Evolutionary conservation across 805 yeast species (phyloP).

Genomic region (Saccharomycopsis sp.): DNA sequence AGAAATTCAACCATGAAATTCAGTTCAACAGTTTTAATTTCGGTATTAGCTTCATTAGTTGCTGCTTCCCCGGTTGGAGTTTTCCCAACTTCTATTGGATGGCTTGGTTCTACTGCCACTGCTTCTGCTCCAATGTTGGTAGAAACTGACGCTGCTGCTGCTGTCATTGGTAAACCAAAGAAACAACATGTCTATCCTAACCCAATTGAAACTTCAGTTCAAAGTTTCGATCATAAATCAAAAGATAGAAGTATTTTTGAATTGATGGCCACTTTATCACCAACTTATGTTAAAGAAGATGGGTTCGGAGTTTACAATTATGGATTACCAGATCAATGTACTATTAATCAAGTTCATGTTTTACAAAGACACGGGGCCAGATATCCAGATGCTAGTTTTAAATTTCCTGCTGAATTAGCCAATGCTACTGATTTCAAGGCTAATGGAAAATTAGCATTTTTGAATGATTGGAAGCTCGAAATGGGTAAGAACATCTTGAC

Average conservation of each 20-base stretch:
- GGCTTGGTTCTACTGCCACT: constrained; percentile 14
- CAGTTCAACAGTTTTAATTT: no score
- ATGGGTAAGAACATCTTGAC: constrained; percentile 17
- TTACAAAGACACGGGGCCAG: constrained; percentile 75
- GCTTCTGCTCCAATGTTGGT: constrained; percentile 16
- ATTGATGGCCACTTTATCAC: constrained; percentile 18
- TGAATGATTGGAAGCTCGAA: constrained; percentile 31
- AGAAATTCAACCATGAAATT: no score
- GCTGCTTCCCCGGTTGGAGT: no score
- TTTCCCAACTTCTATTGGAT: constrained; percentile 16
- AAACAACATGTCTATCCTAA: constrained; percentile 15
- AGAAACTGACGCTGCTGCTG: constrained; percentile 15
- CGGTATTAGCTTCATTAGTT: no score
- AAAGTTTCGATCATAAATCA: constrained; percentile 16
- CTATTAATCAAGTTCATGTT: constrained; percentile 56
- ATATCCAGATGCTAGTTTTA: constrained; percentile 39
- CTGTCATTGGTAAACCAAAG: constrained; percentile 15
- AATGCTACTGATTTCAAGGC: constrained; percentile 23
- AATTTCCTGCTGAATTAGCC: constrained; percentile 26
- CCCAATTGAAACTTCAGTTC: constrained; percentile 18
- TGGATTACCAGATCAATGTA: constrained; percentile 30
- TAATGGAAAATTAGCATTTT: constrained; percentile 42
- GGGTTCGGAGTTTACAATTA: constrained; percentile 21
- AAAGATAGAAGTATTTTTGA: constrained; percentile 18
- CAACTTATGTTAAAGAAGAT: constrained; percentile 18